phyloP scores from a whole-genome alignment of 176 grass and related monocot species.

The Rhynchospora pubera region DNA sequence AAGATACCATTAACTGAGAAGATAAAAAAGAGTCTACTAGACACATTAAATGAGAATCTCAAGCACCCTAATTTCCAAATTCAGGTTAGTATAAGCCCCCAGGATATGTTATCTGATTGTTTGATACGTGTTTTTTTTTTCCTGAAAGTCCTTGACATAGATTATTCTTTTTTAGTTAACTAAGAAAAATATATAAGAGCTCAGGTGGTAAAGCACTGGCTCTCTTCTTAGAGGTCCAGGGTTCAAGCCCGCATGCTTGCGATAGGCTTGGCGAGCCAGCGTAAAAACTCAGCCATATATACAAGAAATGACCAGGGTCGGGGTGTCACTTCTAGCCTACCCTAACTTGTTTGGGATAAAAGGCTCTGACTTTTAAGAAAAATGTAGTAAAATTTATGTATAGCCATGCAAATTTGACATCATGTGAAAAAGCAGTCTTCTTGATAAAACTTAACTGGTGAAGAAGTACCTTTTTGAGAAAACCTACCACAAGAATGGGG shows the following conservation, averaged over 20 bases:
- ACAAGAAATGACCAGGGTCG: no score
- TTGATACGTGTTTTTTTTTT: not conserved
- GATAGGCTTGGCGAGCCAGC: no score
- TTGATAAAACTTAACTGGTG: not conserved
- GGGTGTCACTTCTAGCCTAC: no score
- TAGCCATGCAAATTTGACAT: no score
- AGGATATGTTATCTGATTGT: not conserved
- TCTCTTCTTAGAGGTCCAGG: no score
- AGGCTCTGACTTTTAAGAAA: no score
- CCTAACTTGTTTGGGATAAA: no score
- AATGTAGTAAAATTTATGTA: no score
- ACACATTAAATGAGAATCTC: conserved; percentile 95
- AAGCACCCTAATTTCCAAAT: conserved; percentile 94
- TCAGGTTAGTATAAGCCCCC: conserved; percentile 43
- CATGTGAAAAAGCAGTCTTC: not conserved
- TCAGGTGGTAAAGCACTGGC: no score
- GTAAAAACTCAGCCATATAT: no score
- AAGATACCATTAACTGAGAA: conserved; percentile 77
- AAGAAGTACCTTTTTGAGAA: not conserved
- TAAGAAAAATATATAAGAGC: no score
- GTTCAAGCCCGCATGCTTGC: no score
- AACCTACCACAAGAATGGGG: not conserved
- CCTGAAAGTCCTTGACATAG: not conserved
- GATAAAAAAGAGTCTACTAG: conserved; percentile 70
- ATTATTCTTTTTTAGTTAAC: not conserved